Conservation (phyloP, 2,329 filamentous ascomycete species). For the Cladosporium sp. region DNA sequence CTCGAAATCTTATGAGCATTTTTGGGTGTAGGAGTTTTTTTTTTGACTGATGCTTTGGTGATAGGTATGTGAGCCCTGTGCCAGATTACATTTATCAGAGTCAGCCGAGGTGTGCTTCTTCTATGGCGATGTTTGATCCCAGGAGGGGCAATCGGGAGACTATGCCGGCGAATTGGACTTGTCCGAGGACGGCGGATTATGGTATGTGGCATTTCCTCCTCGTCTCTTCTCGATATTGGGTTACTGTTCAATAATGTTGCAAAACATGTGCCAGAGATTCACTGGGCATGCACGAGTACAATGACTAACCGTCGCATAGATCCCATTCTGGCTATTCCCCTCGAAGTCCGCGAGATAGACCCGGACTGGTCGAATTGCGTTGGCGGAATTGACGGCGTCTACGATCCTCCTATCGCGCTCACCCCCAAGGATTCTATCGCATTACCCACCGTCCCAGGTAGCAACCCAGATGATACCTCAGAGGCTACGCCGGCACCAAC, state of each 20-base stretch:
- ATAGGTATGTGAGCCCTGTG: neutral
- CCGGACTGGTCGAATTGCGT: constrained; percentile 1
- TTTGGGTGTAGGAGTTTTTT: too few relatives aligned
- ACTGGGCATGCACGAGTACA: too few relatives aligned
- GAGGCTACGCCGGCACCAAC: constrained; percentile 1
- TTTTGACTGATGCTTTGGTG: too few relatives aligned
- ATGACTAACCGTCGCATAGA: neutral
- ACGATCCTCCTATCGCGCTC: constrained; percentile 8
- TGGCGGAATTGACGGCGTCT: constrained; percentile 2
- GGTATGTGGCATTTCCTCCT: neutral
- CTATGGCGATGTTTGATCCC: neutral
- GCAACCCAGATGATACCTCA: neutral
- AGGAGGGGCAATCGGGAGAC: neutral
- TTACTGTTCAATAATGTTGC: too few relatives aligned
- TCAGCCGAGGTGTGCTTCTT: neutral
- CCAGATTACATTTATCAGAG: constrained; percentile 5
- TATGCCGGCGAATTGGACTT: constrained; percentile 6
- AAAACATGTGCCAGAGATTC: too few relatives aligned
- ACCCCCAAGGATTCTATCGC: neutral
- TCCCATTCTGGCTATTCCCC: constrained; percentile 1
- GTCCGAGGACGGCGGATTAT: neutral
- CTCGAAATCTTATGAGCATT: too few relatives aligned
- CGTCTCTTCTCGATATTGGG: too few relatives aligned
- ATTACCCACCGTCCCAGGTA: neutral
- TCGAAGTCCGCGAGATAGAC: neutral